A percentile compares a stretch with the other conserved stretches of the same genome.
Conservation (phyloP, 2,329 filamentous ascomycete genomes). For the Colletotrichum phormii region DNA sequence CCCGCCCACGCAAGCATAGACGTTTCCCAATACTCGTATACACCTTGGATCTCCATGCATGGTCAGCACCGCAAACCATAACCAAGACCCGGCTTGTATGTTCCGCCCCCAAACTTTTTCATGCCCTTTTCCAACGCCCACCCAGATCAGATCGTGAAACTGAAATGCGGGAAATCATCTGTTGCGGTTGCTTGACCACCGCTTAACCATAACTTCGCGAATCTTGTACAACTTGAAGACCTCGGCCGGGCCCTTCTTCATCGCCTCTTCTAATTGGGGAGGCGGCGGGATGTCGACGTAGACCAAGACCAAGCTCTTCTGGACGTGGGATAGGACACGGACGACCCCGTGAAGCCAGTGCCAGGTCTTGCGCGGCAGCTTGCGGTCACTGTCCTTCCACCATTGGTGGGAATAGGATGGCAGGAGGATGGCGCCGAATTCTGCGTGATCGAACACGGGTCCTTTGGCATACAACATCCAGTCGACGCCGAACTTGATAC, state of each 20-base stretch:
- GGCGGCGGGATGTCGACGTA: conserved; percentile 93
- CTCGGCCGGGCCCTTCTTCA: conserved; percentile 64
- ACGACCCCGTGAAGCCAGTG: conserved; percentile 91
- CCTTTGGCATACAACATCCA: conserved; percentile 95
- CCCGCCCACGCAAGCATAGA: background rate
- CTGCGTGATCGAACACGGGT: conserved; percentile 93
- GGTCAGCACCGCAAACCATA: background rate
- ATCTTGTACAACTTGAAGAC: conserved; percentile 79
- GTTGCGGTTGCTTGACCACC: conserved; percentile 88
- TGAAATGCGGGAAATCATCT: conserved; percentile 42
- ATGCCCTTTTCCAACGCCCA: conserved; percentile 9
- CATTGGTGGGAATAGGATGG: conserved; percentile 82
- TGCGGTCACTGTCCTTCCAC: conserved; percentile 73
- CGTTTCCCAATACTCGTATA: conserved; percentile 1
- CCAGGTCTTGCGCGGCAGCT: conserved; percentile 69
- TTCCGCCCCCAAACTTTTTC: background rate
- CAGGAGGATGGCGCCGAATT: conserved; percentile 88
- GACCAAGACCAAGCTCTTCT: conserved; percentile 88
- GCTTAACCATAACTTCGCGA: conserved; percentile 81
- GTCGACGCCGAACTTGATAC: conserved; percentile 95
- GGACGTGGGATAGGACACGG: conserved; percentile 87
- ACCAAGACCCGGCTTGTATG: background rate
- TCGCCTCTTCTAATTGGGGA: conserved; percentile 55
- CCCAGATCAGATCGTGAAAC: background rate
- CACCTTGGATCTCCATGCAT: conserved; percentile 10